Evolutionary conservation across 352 stramenopile species (phyloP).

Genomic region (Globisporangium takayamanum): DNA sequence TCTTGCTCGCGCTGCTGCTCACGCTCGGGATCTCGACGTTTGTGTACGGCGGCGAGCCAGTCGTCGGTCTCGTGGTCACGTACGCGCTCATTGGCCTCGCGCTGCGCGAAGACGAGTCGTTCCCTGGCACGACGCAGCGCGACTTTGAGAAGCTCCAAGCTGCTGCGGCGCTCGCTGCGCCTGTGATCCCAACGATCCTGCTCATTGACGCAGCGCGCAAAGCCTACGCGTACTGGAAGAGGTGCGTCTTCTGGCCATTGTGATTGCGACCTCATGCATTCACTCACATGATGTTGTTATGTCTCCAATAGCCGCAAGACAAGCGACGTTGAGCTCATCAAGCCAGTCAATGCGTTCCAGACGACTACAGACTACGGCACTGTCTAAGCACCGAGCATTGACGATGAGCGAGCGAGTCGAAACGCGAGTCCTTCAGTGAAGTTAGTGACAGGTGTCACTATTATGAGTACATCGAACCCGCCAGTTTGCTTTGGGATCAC

Average conservation of each 20-base stretch:
- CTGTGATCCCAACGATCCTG: constrained; percentile 37
- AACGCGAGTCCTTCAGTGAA: background rate
- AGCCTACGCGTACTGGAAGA: constrained; percentile 42
- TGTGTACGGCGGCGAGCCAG: constrained; percentile 39
- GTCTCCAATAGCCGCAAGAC: constrained; percentile 7
- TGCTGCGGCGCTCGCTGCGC: constrained; percentile 34
- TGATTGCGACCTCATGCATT: background rate
- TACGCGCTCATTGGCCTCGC: constrained; percentile 38
- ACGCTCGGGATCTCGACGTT: constrained; percentile 41
- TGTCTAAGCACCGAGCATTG: constrained; percentile 17
- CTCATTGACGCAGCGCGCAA: constrained; percentile 40
- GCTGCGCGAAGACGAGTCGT: constrained; percentile 25
- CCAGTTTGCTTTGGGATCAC: background rate
- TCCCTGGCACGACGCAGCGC: constrained; percentile 30
- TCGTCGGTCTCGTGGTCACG: constrained; percentile 41
- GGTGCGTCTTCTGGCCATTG: constrained; percentile 17
- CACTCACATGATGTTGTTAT: background rate
- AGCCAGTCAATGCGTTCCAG: constrained; percentile 30
- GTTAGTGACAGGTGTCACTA: background rate
- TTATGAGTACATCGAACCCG: background rate
- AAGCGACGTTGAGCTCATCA: constrained; percentile 38
- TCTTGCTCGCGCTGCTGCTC: constrained; percentile 31
- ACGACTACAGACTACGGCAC: constrained; percentile 46
- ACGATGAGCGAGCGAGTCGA: background rate
- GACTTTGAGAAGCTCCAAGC: constrained; percentile 44